Base-by-base conservation (phyloP, 1,284 basidiomycete genomes). In the Meira miltonrushii region DNA sequence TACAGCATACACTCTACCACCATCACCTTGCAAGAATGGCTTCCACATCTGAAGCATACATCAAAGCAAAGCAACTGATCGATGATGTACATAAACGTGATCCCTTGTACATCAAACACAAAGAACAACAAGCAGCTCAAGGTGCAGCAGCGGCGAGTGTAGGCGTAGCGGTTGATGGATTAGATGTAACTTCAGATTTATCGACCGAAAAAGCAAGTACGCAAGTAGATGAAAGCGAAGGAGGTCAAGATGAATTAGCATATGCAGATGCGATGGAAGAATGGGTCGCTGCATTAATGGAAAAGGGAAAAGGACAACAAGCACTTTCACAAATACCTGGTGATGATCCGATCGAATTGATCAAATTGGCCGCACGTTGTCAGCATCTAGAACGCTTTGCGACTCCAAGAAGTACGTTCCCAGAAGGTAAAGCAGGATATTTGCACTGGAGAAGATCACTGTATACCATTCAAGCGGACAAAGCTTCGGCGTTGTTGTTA, bases 361-460 rank as follows among this genome's bases (percentile, higher is more conserved):
- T 77, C 17, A 59, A 62, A 7, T 60, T 77, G n/a, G 75, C 69
- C 1, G 70, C 75, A 13, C 58, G 75, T 6, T 77, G 72, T 47
- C 75, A 77, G 54, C 75, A 77, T 54, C 65, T 77, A 38, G 73
- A 72, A 48, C 65, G 75, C 12, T 77, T 74, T 58, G 53, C 62
- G 23, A 68, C 65, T 2, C 75, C 75, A 0, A 64, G 75, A 13
- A 46, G 66, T 8, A 48, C 63, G 10, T 74, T 69, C 40, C 75
- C 75, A 1, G 73, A 74, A 0, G 75, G 75, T 39, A 75, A 75
- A 57, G 68, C 73, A 6, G 72, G 73, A 10, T 77, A 75, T 40
- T 58, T 77, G 39, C 67, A 67, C n/a, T 77, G 75, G 75, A 54
- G 75, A 9, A 38, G 70, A 2, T 63, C 70, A 10, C 57, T 77